Conservation (phyloP, 1,284 basidiomycete genomes). For the Fomitopsis schrenkii region DNA sequence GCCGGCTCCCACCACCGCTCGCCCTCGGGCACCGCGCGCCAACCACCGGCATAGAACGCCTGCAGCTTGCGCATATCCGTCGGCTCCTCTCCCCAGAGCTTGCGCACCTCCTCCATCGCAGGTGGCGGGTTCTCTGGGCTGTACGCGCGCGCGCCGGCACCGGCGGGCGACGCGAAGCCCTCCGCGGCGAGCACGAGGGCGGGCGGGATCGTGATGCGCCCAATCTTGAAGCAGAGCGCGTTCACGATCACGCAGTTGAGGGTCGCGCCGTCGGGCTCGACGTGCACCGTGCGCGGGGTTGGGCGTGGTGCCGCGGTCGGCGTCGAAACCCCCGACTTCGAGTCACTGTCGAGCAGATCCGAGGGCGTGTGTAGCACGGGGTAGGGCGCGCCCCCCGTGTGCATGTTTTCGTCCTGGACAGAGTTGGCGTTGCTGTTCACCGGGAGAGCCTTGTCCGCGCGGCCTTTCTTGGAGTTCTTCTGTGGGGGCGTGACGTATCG, state of each 20-base stretch:
- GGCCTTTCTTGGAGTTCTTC: conserved; percentile 23
- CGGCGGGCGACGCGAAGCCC: conserved; percentile 36
- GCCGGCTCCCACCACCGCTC: conserved; percentile 66
- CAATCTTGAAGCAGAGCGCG: conserved; percentile 71
- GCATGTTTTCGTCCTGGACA: background rate
- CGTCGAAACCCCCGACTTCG: conserved; percentile 11
- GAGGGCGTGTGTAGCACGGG: conserved; percentile 25
- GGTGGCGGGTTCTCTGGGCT: conserved; percentile 49
- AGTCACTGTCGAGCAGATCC: conserved; percentile 15
- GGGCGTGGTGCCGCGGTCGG: conserved; percentile 10
- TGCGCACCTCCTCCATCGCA: conserved; percentile 40
- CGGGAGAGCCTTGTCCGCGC: background rate
- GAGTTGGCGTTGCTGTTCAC: conserved; percentile 1
- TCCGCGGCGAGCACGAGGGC: conserved; percentile 50
- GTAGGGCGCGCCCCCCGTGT: conserved; percentile 22
- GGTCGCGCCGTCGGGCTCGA: conserved; percentile 51
- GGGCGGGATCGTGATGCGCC: conserved; percentile 75
- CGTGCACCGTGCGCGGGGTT: conserved; percentile 19
- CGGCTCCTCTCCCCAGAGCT: conserved; percentile 31
- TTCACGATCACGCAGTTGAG: conserved; percentile 70
- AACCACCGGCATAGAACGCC: conserved; percentile 48
- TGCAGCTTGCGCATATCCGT: conserved; percentile 36
- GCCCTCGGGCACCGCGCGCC: conserved; percentile 48
- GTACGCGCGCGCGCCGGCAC: conserved; percentile 21
- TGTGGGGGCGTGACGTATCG: conserved; percentile 66